Evolutionary conservation across 345 rosid genomes (phyloP).

Genomic region (Ceriops tagal): DNA sequence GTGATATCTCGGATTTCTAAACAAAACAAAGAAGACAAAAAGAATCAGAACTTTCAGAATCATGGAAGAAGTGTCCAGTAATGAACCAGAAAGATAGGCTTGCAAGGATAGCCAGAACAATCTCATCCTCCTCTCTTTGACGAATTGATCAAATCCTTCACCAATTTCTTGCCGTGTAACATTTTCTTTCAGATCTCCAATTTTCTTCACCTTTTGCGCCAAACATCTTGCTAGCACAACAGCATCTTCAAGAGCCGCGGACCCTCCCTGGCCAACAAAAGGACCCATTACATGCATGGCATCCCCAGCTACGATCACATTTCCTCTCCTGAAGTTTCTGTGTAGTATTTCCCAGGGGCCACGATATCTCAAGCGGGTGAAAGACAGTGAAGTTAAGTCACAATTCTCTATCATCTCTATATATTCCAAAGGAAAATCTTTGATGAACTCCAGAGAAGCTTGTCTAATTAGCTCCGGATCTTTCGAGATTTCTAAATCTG

Average conservation of each 20-base stretch:
- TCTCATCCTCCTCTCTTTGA: slow-evolving; percentile 43
- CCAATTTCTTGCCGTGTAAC: slow-evolving; percentile 1
- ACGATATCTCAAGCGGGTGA: slow-evolving; percentile 40
- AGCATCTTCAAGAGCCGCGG: slow-evolving; percentile 47
- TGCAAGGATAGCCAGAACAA: slow-evolving; percentile 10
- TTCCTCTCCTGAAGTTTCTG: slow-evolving; percentile 36
- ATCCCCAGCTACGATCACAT: slow-evolving; percentile 49
- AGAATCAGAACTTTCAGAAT: neutral
- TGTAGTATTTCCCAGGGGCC: slow-evolving; percentile 39
- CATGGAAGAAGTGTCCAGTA: neutral
- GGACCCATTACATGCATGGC: slow-evolving; percentile 59
- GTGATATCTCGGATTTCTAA: neutral
- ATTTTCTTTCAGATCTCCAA: neutral
- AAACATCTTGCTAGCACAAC: slow-evolving; percentile 49
- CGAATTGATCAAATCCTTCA: slow-evolving; percentile 38
- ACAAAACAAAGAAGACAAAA: neutral
- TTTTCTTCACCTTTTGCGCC: slow-evolving; percentile 20
- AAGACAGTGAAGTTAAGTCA: slow-evolving; percentile 30
- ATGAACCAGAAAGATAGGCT: neutral
- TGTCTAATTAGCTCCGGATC: slow-evolving; percentile 33
- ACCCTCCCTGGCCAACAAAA: slow-evolving; percentile 50
- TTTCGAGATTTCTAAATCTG: slow-evolving; percentile 20
- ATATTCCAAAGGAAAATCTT: slow-evolving; percentile 37
- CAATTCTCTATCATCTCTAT: slow-evolving; percentile 36
- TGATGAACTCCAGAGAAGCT: slow-evolving; percentile 24